Evolutionary conservation across 2,329 filamentous ascomycete species (phyloP).

Genomic region (Dendrostoma leiphaemia): DNA sequence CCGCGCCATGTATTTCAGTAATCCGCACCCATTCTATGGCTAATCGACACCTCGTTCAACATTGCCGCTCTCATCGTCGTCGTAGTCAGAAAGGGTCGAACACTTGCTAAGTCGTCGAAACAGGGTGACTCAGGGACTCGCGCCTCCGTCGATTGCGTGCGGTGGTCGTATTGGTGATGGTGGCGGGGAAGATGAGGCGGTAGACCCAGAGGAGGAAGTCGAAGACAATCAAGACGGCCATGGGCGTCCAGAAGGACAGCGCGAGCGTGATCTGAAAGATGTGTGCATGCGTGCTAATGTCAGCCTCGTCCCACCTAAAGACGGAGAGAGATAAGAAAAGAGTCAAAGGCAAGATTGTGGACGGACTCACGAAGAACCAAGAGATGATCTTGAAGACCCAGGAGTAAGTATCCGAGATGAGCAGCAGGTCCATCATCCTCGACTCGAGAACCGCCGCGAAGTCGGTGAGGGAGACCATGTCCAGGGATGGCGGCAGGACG

Average conservation of each 20-base stretch:
- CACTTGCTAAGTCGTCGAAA: slow-evolving; percentile 16
- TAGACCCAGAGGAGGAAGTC: slow-evolving; percentile 54
- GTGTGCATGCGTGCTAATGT: no score
- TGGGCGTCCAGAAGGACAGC: slow-evolving; percentile 44
- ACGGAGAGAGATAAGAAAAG: slow-evolving; percentile 5
- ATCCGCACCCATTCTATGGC: neutral
- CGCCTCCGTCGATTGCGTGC: slow-evolving; percentile 19
- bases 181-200: slow-evolving; percentile 35
- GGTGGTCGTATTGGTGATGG: slow-evolving; percentile 2
- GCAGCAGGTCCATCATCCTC: slow-evolving; percentile 21
- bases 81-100: neutral
- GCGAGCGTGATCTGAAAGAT: slow-evolving; percentile 39
- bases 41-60: no score
- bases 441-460: slow-evolving; percentile 10
- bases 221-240: slow-evolving; percentile 46
- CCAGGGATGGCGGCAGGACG: slow-evolving; percentile 1
- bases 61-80: neutral
- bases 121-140: slow-evolving; percentile 22
- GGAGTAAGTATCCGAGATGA: slow-evolving; percentile 20
- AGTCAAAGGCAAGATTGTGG: neutral
- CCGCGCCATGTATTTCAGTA: neutral
- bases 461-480: slow-evolving; percentile 16
- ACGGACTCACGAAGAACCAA: slow-evolving; percentile 26
- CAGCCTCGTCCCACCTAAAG: neutral
- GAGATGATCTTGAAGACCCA: slow-evolving; percentile 24